Base-by-base conservation (phyloP, 495 filamentous ascomycete genomes). In the Pseudoneurospora amorphoporcata region DNA sequence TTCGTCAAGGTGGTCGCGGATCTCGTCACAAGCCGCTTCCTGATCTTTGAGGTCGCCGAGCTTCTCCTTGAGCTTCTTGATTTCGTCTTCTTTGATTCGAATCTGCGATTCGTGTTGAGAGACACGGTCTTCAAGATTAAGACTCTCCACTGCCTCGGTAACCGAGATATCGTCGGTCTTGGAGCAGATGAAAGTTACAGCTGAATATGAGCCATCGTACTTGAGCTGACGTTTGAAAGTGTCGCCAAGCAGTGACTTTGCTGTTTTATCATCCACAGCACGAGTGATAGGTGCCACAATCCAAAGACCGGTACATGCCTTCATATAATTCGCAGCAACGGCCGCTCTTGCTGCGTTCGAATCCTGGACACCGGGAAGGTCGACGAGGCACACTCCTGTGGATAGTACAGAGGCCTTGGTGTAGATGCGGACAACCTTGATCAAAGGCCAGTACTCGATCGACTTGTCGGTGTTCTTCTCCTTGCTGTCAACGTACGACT, bases 111-210 rank as follows among this genome's bases (percentile, higher is more conserved):
- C 78, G 32, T 71, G 71, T 16, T 77, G 74, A 0, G 71, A 72
- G 9, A 83, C 77, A 12, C 87, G 84, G 53, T 88, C 86, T 2
- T 82, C 84, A 9, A 90, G 76, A 19, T 71, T 74, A 70, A 83
- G 75, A 29, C 76, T 79, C 39, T 76, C 76, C 2, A 73, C 72
- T 8, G 78, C 83, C 65, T 84, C 81, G 0, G 75, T 79, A 5
- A 76, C 74, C 17, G 80, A 84, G 38, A 92, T 88, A 68, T 91
- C 89, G 77, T 92, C 91, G 6, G 88, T 89, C 77, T 92, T 92
- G 16, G 86, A 88, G 73, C 90, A 91, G 29, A 93, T 88, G 71
- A 93, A 89, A 0, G 85, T 90, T 17, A 92, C 82, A 8, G 73
- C 80, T 0, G 82, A 84, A 69, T 87, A 90, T 0, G 79, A 83